phyloP scores from a whole-genome alignment of 2,329 filamentous ascomycete genomes.

The Fusarium tricinctum region DNA sequence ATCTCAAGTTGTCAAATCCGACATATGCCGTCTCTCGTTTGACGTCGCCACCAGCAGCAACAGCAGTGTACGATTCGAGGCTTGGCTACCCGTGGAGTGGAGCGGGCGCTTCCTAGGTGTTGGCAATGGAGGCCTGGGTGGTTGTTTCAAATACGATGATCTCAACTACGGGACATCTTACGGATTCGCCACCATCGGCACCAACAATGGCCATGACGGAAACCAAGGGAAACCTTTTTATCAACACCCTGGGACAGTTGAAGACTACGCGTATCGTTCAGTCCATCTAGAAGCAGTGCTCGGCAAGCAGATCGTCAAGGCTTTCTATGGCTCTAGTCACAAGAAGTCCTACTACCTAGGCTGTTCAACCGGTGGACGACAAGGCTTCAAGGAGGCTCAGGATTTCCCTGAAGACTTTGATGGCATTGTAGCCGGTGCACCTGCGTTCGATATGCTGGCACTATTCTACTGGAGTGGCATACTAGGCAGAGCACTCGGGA shows the following conservation, averaged over 20 bases:
- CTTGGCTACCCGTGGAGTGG: neutral
- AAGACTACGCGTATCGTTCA: neutral
- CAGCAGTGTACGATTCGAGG: neutral
- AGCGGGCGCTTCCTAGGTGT: neutral
- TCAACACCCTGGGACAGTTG: neutral
- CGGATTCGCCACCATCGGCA: neutral
- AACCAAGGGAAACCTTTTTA: neutral
- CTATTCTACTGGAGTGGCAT: conserved; percentile 46
- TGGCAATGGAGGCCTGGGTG: neutral
- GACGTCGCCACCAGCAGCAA: neutral
- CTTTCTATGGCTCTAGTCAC: conserved; percentile 24
- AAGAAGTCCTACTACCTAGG: conserved; percentile 66
- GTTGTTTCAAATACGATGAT: neutral
- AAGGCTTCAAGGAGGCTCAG: conserved; percentile 68
- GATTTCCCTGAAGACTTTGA: conserved; percentile 69
- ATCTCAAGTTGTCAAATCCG: neutral
- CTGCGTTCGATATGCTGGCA: conserved; percentile 61
- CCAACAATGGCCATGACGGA: neutral
- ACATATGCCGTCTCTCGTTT: neutral
- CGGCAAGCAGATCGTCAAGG: neutral
- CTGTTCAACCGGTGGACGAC: conserved; percentile 71
- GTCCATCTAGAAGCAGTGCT: neutral
- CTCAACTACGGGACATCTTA: neutral
- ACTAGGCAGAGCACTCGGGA: neutral
- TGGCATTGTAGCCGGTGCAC: conserved; percentile 60